Evolutionary conservation across 2,329 filamentous ascomycete species (phyloP), one percentile per base, ranked within the genome.

Genomic region (Paecilomyces sp.): DNA sequence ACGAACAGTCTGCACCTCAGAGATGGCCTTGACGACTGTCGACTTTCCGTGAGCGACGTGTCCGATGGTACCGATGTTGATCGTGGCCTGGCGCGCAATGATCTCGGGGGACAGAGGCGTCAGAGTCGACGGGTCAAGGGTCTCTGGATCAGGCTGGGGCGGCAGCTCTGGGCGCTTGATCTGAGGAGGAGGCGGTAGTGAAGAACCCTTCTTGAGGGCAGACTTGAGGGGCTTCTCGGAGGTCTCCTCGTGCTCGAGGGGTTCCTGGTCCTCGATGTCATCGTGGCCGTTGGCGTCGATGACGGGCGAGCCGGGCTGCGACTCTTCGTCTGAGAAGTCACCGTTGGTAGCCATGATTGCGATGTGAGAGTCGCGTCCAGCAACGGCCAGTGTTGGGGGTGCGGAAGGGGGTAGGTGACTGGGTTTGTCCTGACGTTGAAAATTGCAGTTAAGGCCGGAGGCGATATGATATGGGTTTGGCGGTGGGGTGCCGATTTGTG

Each of bases 31-130:
- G 70, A 99, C 94, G 56, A 99, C 94, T 24, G 94, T 99, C 63
- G 91, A 96, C 79, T 97, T 97, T 75, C 93, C 93, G 89, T 97
- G 93, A 73, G 94, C 94, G 83, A 97, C 93, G 77, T 97, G 94
- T 59, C 93, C 93, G 77, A 99, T 97, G 63, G 94, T 97, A 66
- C 93, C 94, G 70, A 97, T 97, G 80, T 97, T 97, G 83, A 97
- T 97, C 59, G 94, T 99, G 59, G 94, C 94, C 84, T 99, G 94
- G 71, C 94, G 86, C 63, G 92, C 91, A 73, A 99, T 99, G 74
- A 99, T 97, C 76, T 97, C 93, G 66, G 92, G 92, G 15, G 93
- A 95, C 69, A 97, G 82, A 60, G 94, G 93, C 66, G 84, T 91
- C 69, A 99, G 82, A 57, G 79, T 85, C 66, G 85, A 84, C 70